Evolutionary conservation across 2,329 filamentous ascomycete species (phyloP), one percentile per base, ranked within the genome.

Genomic region (Clarireedia hainanense): DNA sequence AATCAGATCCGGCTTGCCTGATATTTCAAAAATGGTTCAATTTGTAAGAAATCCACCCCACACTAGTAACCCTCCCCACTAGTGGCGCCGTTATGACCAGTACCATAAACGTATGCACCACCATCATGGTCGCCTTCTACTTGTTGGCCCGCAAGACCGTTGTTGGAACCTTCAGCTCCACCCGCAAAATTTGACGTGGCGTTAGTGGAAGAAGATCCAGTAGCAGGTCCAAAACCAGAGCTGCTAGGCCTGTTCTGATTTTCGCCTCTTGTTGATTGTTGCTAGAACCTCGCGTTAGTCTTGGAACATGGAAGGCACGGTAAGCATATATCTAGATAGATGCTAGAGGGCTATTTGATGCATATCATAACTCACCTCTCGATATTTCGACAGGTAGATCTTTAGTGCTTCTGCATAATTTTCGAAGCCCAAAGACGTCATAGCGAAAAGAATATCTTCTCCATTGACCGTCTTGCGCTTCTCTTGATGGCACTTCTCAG

Each of bases 381-480:
- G 86, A 73, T 97, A 99, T 71, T 96, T 94, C 58, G 91, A 90
- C 43, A 99, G 80, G 72, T 99, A 99, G 64, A 99, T 96, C 75
- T 99, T 99, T 57, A 99, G 79, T 1, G 94, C 94, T 72, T 99
- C 94, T 26, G 92, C 88, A 71, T 99, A 99, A 75, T 99, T 99
- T 74, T 99, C 94, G 72, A 99, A 99, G 1, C 94, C 94, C 37
- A 99, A 81, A 26, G 94, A 99, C 6, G 92, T 97, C 94, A 99
- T 99, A 59, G 94, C 94, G 70, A 97, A 99, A 47, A 99, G 77
- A 58, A 99, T 99, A 68, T 99, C 94, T 73, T 99, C 94, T 65
- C 94, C 94, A 69, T 99, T 99, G 64, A 99, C 94, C 0, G 94
- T 99, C 78, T 99, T 99, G 67, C 94, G 85, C 79, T 99, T 99